Base-by-base conservation (phyloP, 1,284 basidiomycete species). In the Cutaneotrichosporon curvatum region DNA sequence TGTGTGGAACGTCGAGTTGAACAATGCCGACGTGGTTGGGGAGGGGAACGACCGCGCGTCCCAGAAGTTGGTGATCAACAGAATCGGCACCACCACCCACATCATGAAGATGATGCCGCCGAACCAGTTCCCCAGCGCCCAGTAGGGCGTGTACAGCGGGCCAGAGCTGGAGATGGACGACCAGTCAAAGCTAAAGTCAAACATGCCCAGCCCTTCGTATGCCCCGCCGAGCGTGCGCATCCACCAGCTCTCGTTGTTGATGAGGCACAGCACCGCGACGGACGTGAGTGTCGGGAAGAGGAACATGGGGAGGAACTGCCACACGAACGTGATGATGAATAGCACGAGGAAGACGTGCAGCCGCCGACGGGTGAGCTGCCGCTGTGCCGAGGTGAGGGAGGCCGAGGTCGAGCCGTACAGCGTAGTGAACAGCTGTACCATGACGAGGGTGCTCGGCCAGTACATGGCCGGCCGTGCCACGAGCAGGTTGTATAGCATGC, bases 101-200 rank as follows among this genome's bases (percentile, higher is more conserved):
- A 75, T 66, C 71, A 76, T 75, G 2, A 60, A 64, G 2, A 64
- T 60, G 19, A 72, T 43, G 0, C 69, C 69, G 16, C 61, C 67
- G 44, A 72, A 71, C 41, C 63, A 71, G 47, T 72, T 71, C 1
- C 65, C 63, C 18, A 75, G 62, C 1, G 75, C 75, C 73, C 73
- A 75, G 62, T 71, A 75, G 2, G 76, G 75, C 33, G 74, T 74
- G 57, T 71, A 77, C 28, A 77, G 61, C 9, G 75, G 75, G 1
- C 74, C 75, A 21, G 61, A 63, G 30, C 57, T 61, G 2, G 74
- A 74, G 4, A 75, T 64, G 20, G 70, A 72, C 32, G 71, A 72
- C 76, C 76, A 77, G 53, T 77, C 76, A 31, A 77, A 73, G 40
- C 62, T 65, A 45, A 77, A 67, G 55, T 76, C 73, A 33, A 72